Conservation (phyloP, 78 protist genomes). For the Dictyostelium capitatum region DNA sequence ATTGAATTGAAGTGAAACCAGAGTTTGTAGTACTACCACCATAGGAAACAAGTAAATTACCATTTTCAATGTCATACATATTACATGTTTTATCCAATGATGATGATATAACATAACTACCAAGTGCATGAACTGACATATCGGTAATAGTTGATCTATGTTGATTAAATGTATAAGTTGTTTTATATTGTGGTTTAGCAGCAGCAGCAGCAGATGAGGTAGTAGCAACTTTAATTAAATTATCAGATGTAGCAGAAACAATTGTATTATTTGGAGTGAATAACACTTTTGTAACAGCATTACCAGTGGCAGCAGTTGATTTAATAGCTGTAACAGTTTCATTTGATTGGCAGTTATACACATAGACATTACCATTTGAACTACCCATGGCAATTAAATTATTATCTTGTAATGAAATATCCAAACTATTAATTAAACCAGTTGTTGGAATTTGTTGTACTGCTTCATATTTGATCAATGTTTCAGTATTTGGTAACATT, state of each 20-base stretch:
- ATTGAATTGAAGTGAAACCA: constrained; percentile 1
- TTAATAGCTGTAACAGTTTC: not conserved
- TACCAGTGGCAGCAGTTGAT: not conserved
- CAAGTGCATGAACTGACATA: constrained; percentile 84
- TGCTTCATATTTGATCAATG: constrained; percentile 17
- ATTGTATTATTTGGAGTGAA: constrained; percentile 85
- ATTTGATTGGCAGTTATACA: constrained; percentile 24
- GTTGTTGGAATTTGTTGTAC: not conserved
- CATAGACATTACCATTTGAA: constrained; percentile 47
- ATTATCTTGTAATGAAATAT: not conserved
- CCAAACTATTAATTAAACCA: constrained; percentile 48
- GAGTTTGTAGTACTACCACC: not conserved
- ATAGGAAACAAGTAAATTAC: not conserved
- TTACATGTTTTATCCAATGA: constrained; percentile 89
- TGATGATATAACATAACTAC: constrained; percentile 71
- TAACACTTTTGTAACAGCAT: constrained; percentile 43
- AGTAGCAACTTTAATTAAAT: constrained; percentile 43
- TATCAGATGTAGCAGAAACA: constrained; percentile 67
- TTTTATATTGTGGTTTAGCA: not conserved
- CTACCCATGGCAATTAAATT: constrained; percentile 66
- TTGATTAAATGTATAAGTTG: not conserved
- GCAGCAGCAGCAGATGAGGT: too few species aligned
- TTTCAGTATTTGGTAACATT: constrained; percentile 40
- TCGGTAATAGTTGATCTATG: constrained; percentile 79
- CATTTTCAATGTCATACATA: constrained; percentile 83